Conservation (phyloP, 768 basidiomycete genomes). For the Leucocoprinus sp. region DNA sequence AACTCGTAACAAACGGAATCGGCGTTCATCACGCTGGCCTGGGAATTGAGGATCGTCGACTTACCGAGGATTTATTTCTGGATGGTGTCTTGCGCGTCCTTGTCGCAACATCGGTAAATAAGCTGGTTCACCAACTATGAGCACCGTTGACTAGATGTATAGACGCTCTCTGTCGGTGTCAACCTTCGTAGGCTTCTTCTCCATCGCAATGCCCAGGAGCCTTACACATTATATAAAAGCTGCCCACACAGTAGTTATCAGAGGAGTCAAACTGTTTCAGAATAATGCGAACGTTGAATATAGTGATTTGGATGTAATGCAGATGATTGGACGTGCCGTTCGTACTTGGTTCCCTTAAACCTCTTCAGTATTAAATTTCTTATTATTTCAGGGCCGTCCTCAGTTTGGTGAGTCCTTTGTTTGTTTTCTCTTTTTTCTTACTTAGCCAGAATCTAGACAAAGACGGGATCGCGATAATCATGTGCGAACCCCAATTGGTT, state of each 20-base stretch:
- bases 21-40: constrained; percentile 93
- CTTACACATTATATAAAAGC: constrained; percentile 34
- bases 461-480: constrained; percentile 74
- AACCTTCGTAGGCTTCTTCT: constrained; percentile 65
- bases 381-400: constrained; percentile 59
- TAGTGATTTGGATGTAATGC: constrained; percentile 87
- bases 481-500: constrained; percentile 70
- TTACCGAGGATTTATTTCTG: constrained; percentile 68
- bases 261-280: constrained; percentile 78
- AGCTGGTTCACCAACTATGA: neutral
- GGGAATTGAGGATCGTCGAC: constrained; percentile 58
- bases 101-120: constrained; percentile 72
- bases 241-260: constrained; percentile 89
- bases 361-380: neutral
- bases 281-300: constrained; percentile 70
- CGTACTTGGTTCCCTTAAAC: constrained; percentile 19
- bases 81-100: constrained; percentile 58
- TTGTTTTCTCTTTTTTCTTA: neutral
- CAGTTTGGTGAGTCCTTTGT: constrained; percentile 60
- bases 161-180: constrained; percentile 95
- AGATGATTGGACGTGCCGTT: constrained; percentile 94
- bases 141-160: neutral
- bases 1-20: constrained; percentile 64
- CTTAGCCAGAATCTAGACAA: constrained; percentile 41
- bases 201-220: neutral